Evolutionary conservation across 1,284 basidiomycete genomes (phyloP).

Genomic region (Ganoderma leucocontextum): DNA sequence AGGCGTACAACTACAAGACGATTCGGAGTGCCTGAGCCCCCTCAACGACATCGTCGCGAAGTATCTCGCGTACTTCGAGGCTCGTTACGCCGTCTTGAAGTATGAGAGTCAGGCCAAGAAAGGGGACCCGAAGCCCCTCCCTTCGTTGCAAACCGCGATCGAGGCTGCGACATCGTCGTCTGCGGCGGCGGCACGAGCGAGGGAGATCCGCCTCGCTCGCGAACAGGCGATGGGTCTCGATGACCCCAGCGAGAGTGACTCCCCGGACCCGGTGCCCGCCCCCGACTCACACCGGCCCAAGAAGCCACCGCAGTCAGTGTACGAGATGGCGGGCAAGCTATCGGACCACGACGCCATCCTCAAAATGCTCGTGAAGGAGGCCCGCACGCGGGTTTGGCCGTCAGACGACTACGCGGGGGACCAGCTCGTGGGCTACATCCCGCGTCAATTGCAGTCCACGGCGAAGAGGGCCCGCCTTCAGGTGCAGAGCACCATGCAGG

Average conservation of each 20-base stretch:
- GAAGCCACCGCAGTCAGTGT: neutral
- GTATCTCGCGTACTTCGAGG: neutral
- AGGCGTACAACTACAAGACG: neutral
- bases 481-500: neutral
- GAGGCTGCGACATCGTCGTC: neutral
- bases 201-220: neutral
- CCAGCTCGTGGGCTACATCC: neutral
- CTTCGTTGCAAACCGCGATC: neutral
- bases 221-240: neutral
- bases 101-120: neutral
- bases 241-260: neutral
- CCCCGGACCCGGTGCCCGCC: neutral
- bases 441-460: neutral
- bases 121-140: neutral
- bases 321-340: neutral
- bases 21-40: neutral
- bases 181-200: neutral
- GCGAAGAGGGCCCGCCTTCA: neutral
- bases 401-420: neutral
- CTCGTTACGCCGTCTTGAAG: conserved; percentile 5
- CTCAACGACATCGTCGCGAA: conserved; percentile 5
- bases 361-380: neutral
- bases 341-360: neutral
- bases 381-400: neutral
- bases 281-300: neutral